A percentile compares a stretch with the other conserved stretches of the same genome.
Evolutionary conservation across 225 moss, liverwort and hornwort species (phyloP).

Genomic region (Pleurozium schreberi): DNA sequence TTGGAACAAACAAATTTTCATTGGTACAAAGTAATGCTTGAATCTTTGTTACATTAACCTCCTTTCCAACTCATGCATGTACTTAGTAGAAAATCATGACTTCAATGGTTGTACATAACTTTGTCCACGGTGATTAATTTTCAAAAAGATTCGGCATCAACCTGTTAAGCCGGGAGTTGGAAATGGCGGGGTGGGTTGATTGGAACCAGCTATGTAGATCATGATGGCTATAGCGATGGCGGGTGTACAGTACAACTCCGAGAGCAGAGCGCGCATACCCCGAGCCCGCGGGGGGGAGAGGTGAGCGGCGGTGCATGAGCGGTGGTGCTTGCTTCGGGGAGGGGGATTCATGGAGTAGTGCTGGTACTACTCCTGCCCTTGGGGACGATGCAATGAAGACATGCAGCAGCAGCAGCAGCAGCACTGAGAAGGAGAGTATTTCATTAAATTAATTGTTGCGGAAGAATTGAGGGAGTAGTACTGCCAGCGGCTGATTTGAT

Average conservation of each 20-base stretch:
- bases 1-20: neutral
- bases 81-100: neutral
- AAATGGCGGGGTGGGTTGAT: neutral
- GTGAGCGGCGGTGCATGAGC: neutral
- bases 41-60: no score
- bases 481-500: neutral
- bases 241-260: constrained; percentile 4
- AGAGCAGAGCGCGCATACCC: neutral
- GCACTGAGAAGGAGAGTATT: neutral
- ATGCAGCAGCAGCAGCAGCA: neutral
- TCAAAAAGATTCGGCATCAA: neutral
- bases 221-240: neutral
- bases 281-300: neutral
- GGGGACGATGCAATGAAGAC: neutral
- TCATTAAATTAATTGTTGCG: neutral
- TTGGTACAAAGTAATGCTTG: neutral
- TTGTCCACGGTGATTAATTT: neutral
- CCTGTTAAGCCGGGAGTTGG: neutral
- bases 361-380: neutral
- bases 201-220: neutral
- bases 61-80: neutral
- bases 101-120: neutral
- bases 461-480: neutral
- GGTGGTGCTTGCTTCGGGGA: constrained; percentile 11
- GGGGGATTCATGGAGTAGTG: neutral